Conservation (phyloP, 1,284 basidiomycete species). For the Termitomyces sp. region DNA sequence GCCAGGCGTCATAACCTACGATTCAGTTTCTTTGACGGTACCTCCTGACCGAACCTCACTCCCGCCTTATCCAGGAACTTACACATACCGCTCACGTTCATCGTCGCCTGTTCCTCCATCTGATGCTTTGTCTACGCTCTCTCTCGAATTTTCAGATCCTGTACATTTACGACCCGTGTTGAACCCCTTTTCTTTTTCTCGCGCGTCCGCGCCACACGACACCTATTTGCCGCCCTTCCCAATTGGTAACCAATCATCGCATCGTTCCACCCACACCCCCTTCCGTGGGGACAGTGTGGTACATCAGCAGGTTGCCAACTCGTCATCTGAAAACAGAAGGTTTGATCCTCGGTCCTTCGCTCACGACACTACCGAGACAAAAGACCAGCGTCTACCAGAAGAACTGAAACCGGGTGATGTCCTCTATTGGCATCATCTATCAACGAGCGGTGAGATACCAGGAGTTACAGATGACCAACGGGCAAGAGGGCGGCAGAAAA, state of each 20-base stretch:
- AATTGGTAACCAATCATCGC: too few species aligned
- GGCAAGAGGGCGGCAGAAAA: constrained; percentile 31
- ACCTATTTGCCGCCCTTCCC: neutral
- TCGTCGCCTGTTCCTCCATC: constrained; percentile 22
- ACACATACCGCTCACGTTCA: constrained; percentile 13
- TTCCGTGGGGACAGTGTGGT: constrained; percentile 16
- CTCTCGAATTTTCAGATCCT: constrained; percentile 34
- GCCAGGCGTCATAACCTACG: constrained; percentile 55
- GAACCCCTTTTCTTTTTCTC: constrained; percentile 14
- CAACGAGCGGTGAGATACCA: constrained; percentile 68
- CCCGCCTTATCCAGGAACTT: neutral
- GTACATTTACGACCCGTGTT: constrained; percentile 26
- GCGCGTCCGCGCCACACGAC: neutral
- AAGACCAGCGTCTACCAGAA: constrained; percentile 29
- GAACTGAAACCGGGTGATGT: constrained; percentile 59
- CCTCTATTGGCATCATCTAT: constrained; percentile 77
- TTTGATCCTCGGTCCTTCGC: constrained; percentile 22
- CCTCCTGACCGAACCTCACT: constrained; percentile 12
- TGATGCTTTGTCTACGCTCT: constrained; percentile 39
- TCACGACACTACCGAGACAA: constrained; percentile 30
- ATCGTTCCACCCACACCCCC: neutral
- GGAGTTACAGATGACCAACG: constrained; percentile 56
- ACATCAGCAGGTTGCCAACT: constrained; percentile 18
- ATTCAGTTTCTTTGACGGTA: constrained; percentile 30
- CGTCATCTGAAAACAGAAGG: constrained; percentile 16